Percentiles rank a stretch among this genome's conserved stretches.
These are phyloP conservation scores for Pelargonium exstipulatum DNA, from an alignment of 441 rosid species.

Conservation along the genomic window DNA sequence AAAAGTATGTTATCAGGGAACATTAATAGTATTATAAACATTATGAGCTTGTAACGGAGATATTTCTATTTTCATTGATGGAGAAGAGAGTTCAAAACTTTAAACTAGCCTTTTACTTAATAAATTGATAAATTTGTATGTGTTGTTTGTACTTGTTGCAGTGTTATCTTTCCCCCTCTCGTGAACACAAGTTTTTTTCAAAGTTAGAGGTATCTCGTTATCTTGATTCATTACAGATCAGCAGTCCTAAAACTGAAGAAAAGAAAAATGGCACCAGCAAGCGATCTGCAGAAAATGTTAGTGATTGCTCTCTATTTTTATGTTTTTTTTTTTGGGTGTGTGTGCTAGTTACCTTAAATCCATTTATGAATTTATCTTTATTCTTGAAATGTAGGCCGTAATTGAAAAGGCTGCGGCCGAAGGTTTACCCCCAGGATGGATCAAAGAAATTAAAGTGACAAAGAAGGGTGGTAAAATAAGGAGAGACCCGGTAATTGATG, in stretches of 20 bases:
- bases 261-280: constrained; percentile 23
- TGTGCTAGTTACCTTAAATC: constrained; percentile 14
- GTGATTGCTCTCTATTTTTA: constrained; percentile 19
- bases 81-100: neutral
- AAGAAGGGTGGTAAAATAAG: constrained; percentile 46
- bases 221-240: constrained; percentile 21
- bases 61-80: neutral
- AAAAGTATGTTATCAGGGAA: neutral
- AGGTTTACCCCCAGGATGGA: constrained; percentile 88
- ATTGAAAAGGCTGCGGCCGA: constrained; percentile 56
- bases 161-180: constrained; percentile 44
- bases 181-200: constrained; percentile 36
- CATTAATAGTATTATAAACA: neutral
- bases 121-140: neutral
- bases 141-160: constrained; percentile 30
- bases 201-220: constrained; percentile 38
- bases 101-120: neutral
- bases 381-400: constrained; percentile 46
- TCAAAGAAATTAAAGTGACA: constrained; percentile 56
- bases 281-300: constrained; percentile 28
- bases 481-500: constrained; percentile 62
- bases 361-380: constrained; percentile 22
- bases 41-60: neutral
- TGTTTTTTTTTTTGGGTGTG: constrained; percentile 10
- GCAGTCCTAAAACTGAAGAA: constrained; percentile 25